Evolutionary conservation across 2,329 filamentous ascomycete species (phyloP), one percentile per base, ranked within the genome.

Genomic region (Huntiella savannae): DNA sequence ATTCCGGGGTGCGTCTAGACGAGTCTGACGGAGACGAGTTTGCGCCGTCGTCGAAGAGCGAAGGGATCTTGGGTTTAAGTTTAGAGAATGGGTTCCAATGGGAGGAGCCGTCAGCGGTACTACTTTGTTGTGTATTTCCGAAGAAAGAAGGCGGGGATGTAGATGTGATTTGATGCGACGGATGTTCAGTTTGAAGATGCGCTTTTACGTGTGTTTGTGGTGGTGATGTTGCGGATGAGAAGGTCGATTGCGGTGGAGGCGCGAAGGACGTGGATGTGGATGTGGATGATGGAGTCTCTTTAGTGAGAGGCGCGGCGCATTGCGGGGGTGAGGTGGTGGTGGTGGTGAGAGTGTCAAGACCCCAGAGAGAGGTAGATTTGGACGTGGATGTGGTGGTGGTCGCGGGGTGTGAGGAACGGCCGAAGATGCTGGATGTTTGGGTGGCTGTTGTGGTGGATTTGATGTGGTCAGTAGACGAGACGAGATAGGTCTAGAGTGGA

Each of bases 341-440:
- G 15, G 33, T 16, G 7, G 15, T 35, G 34, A 19, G 16, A 19
- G 35, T 39, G 15, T 33, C 43, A 1, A 49, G 32, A 28, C 40
- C 36, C 43, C 40, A 46, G 32, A 44, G 35, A 40, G 52, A 55
- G 13, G 54, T 54, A 41, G 60, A 57, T 45, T 57, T 59, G 28
- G 15, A 5, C 5, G 5, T 15, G 5, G 17, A 12, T 22, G 7
- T 42, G 11, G 7, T 42, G 40, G 7, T 42, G 3, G 7, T 42
- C 17, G 56, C 55, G 49, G 61, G 19, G 1, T 19, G 19, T 3
- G 19, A 32, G n/a, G 17, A 8, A 16, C 15, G n/a, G 3, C 3
- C 13, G 13, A 33, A 11, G 40, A 19, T 16, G 32, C n/a, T 28
- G 41, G 33, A 40, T 12, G 15, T 33, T 5, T 37, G 4, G 5